phyloP scores from a whole-genome alignment of 139 green algal species.

The Volvox reticuliferus region DNA sequence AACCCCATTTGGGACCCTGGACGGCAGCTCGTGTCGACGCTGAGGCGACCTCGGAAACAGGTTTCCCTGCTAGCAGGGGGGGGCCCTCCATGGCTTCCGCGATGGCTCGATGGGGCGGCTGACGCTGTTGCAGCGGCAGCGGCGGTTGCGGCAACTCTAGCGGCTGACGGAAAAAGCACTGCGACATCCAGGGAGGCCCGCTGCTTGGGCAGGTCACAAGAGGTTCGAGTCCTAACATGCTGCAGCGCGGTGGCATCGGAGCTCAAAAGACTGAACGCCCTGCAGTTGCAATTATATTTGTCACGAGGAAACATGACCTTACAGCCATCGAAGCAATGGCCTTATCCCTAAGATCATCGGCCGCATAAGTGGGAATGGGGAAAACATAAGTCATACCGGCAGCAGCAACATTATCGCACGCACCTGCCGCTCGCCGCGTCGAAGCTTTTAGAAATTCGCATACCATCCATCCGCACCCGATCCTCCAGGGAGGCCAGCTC shows the following conservation, averaged over 20 bases:
- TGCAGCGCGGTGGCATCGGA: background rate
- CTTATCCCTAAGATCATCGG: no score
- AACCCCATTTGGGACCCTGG: background rate
- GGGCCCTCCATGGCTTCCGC: background rate
- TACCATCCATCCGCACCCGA: background rate
- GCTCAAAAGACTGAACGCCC: background rate
- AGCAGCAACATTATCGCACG: background rate
- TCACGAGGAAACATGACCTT: background rate
- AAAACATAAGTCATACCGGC: background rate
- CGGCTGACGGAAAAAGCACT: background rate
- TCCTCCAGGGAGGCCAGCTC: slow-evolving; percentile 31
- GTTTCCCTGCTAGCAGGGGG: background rate
- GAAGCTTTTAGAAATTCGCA: background rate
- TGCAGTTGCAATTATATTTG: background rate
- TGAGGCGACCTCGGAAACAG: background rate
- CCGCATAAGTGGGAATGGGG: no score
- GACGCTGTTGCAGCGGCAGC: no score
- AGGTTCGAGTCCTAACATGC: background rate
- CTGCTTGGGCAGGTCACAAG: background rate
- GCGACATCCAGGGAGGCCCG: background rate
- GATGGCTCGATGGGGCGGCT: background rate
- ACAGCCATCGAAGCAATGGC: no score
- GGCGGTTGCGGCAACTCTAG: background rate
- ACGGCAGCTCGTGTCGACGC: background rate
- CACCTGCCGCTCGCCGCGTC: background rate